A percentile compares a stretch with the other conserved stretches of the same genome.
These are phyloP conservation scores for Craterostigma plantagineum DNA, from an alignment of 257 asterid species.

Conservation along the genomic window DNA sequence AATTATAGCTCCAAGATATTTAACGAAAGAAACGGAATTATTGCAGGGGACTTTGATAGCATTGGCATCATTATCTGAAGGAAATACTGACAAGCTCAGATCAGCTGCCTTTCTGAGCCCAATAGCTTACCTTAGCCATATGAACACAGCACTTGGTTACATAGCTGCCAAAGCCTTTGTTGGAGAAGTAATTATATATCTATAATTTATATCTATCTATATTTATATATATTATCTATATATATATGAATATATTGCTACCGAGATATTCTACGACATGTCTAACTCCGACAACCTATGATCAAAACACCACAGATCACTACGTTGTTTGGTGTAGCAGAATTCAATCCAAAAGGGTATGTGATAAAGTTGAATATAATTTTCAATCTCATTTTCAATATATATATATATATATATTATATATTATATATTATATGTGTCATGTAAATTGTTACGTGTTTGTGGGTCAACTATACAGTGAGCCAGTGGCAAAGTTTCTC, in stretches of 20 bases:
- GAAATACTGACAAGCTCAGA: slow-evolving; percentile 30
- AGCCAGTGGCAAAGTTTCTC: slow-evolving; percentile 11
- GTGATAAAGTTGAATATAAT: background rate
- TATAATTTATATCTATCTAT: too few relatives aligned
- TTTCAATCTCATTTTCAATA: background rate
- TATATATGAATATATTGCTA: background rate
- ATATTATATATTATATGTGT: background rate
- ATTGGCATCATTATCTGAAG: slow-evolving; percentile 36
- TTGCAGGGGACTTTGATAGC: slow-evolving; percentile 66
- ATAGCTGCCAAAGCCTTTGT: slow-evolving; percentile 34
- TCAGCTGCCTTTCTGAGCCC: slow-evolving; percentile 64
- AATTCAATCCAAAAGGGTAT: slow-evolving; percentile 38
- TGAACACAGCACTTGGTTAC: slow-evolving; percentile 23
- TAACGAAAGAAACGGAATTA: too few relatives aligned
- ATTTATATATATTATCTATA: too few relatives aligned
- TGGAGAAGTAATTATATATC: slow-evolving; percentile 44
- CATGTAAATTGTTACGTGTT: too few relatives aligned
- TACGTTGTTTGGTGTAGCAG: slow-evolving; percentile 26
- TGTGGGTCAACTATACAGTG: slow-evolving; percentile 11
- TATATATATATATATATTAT: background rate
- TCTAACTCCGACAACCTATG: background rate
- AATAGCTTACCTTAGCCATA: slow-evolving; percentile 40
- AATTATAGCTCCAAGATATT: too few relatives aligned
- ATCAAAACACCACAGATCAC: slow-evolving; percentile 12
- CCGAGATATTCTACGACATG: background rate